Conservation (phyloP, 495 filamentous ascomycete species). For the Podospora pseudoanserina region DNA sequence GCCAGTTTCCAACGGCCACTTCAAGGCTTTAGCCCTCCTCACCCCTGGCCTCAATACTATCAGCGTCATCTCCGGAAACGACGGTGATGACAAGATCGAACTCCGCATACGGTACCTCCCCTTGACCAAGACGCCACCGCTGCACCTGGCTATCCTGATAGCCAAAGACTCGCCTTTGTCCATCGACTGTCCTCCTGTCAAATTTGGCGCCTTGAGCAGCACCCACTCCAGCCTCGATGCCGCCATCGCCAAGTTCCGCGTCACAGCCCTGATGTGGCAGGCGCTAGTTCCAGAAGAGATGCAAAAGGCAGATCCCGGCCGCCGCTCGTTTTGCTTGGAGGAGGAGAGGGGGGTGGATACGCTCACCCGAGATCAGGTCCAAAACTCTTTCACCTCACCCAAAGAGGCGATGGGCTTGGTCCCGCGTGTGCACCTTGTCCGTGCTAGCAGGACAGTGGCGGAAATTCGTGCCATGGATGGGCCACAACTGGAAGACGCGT, state of each 20-base stretch:
- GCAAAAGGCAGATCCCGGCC: constrained; percentile 42
- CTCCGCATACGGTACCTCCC: constrained; percentile 18
- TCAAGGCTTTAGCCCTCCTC: constrained; percentile 71
- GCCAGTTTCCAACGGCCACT: constrained; percentile 70
- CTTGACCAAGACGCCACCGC: constrained; percentile 39
- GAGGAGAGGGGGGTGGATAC: constrained; percentile 48
- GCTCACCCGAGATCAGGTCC: constrained; percentile 18
- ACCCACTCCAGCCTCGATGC: constrained; percentile 40
- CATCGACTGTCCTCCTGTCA: constrained; percentile 40
- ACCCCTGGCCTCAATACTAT: constrained; percentile 68
- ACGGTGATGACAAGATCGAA: not conserved
- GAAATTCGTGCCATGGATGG: constrained; percentile 34
- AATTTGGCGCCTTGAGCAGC: constrained; percentile 33
- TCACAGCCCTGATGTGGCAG: constrained; percentile 53
- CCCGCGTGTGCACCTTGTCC: constrained; percentile 48
- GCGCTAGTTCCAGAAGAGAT: constrained; percentile 49
- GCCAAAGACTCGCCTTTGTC: constrained; percentile 45
- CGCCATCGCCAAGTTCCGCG: constrained; percentile 48
- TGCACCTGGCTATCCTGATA: constrained; percentile 48
- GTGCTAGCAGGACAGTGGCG: constrained; percentile 39
- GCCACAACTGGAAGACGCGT: constrained; percentile 42
- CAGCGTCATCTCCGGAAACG: constrained; percentile 6
- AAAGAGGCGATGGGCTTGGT: constrained; percentile 26
- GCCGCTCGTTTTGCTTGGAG: constrained; percentile 49
- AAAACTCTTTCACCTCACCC: not conserved